Percentiles rank a stretch among this genome's conserved stretches.
These are phyloP conservation scores for Magnolia sinica DNA, from an alignment of 164 flowering plant species.

Conservation along the genomic window DNA sequence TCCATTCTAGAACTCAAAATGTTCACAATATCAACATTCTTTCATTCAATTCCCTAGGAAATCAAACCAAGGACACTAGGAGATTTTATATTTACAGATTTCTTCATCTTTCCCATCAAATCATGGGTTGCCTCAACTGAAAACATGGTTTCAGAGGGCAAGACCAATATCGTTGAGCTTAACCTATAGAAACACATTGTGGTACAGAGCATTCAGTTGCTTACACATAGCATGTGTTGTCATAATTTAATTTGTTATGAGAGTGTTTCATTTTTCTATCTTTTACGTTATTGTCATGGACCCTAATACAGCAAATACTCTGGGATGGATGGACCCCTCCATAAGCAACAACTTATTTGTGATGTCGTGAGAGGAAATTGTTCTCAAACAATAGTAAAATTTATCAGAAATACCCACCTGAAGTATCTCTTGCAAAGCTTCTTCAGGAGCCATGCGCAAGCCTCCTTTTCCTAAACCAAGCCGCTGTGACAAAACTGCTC, in stretches of 20 bases:
- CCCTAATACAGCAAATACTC: not conserved
- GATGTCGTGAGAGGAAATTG: not conserved
- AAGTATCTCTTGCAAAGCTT: slow-evolving; percentile 76
- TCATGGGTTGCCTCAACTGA: not conserved
- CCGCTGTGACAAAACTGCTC: slow-evolving; percentile 91
- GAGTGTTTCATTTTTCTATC: not conserved
- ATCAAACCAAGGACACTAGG: too few relatives aligned
- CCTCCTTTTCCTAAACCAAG: slow-evolving; percentile 99
- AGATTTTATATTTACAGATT: not conserved
- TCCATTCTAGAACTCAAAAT: too few relatives aligned
- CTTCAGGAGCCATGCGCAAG: slow-evolving; percentile 96
- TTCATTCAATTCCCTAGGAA: too few relatives aligned
- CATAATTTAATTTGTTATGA: not conserved
- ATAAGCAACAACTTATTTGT: not conserved
- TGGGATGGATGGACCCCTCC: not conserved
- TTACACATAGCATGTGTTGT: not conserved
- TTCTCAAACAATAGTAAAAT: not conserved
- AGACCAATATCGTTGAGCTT: too few relatives aligned
- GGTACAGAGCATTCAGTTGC: not conserved
- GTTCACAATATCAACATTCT: too few relatives aligned
- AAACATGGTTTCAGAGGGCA: not conserved
- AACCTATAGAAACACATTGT: too few relatives aligned
- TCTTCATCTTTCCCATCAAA: not conserved
- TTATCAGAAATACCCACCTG: slow-evolving; percentile 46
- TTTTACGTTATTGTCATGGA: not conserved